phyloP scores from a whole-genome alignment of 192 early-diverging fungal genomes.

The Coemansia sp. region DNA sequence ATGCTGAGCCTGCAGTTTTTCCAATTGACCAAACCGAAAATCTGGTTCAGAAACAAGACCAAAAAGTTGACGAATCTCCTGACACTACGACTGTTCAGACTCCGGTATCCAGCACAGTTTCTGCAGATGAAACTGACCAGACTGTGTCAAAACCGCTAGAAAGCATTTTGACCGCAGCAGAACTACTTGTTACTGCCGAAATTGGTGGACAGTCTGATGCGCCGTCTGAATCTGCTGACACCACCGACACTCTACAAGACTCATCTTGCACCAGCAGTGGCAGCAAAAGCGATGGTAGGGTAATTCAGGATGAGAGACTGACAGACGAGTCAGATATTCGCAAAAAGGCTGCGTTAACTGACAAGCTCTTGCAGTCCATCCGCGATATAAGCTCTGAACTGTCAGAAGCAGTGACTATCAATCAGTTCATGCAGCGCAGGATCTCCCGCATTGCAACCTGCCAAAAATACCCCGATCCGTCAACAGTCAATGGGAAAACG shows the following conservation, averaged over 20 bases:
- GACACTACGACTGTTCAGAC: too few species aligned
- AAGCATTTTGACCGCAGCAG: background rate
- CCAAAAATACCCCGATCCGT: background rate
- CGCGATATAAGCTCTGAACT: background rate
- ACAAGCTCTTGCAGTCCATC: background rate
- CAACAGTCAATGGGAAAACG: background rate
- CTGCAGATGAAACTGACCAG: background rate
- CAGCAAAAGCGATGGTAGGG: background rate
- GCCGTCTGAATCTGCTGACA: background rate
- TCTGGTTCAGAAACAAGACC: background rate
- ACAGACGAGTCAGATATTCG: background rate
- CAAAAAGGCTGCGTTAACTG: constrained; percentile 1
- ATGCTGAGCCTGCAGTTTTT: background rate
- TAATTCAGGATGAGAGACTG: background rate
- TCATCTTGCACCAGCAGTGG: background rate
- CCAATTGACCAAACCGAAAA: background rate
- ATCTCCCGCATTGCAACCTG: background rate
- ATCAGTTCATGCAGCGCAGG: constrained; percentile 1
- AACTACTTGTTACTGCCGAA: background rate
- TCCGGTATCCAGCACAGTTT: background rate
- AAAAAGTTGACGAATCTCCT: background rate
- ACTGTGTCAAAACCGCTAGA: background rate
- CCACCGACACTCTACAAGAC: background rate
- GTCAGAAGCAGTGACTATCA: background rate
- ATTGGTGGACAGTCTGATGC: background rate